phyloP scores from a whole-genome alignment of 1,284 basidiomycete species.

The Trichosporon ovoides region DNA sequence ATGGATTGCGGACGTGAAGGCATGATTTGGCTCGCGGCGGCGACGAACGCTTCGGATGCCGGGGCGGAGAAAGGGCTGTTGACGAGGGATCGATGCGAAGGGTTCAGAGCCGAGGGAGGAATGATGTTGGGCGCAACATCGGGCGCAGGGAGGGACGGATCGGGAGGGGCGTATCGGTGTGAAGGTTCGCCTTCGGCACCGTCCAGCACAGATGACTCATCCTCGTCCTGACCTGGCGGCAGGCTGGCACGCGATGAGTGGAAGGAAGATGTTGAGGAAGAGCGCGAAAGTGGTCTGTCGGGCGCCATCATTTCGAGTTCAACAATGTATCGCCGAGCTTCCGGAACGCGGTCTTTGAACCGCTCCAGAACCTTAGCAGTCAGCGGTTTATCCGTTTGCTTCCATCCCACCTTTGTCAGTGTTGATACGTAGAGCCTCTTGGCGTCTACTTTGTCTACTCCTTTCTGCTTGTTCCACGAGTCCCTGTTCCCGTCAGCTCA shows the following conservation, averaged over 20 bases:
- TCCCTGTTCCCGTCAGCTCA: conserved; percentile 58
- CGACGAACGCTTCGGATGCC: not conserved
- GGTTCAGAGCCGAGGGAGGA: conserved; percentile 36
- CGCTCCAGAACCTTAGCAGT: conserved; percentile 16
- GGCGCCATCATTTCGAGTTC: conserved; percentile 76
- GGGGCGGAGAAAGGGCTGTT: conserved; percentile 9
- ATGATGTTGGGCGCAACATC: conserved; percentile 41
- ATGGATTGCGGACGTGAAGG: conserved; percentile 8
- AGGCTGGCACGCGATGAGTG: conserved; percentile 40
- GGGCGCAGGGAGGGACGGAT: conserved; percentile 38
- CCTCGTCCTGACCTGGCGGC: conserved; percentile 16
- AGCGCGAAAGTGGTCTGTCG: conserved; percentile 26
- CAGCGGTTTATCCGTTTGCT: not conserved
- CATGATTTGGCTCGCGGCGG: not conserved
- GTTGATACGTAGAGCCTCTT: conserved; percentile 87
- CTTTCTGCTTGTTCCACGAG: conserved; percentile 87
- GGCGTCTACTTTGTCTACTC: conserved; percentile 70
- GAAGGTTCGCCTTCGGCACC: not conserved
- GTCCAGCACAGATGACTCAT: not conserved
- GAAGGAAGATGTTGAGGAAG: conserved; percentile 42
- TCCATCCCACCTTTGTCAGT: conserved; percentile 63
- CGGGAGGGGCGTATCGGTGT: conserved; percentile 29
- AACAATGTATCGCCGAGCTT: conserved; percentile 71
- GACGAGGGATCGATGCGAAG: conserved; percentile 38
- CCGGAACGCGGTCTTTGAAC: conserved; percentile 60